Percentiles rank a stretch among this genome's conserved stretches.
phyloP scores from a whole-genome alignment of 2,329 filamentous ascomycete genomes.

The Rosellinia necatrix region DNA sequence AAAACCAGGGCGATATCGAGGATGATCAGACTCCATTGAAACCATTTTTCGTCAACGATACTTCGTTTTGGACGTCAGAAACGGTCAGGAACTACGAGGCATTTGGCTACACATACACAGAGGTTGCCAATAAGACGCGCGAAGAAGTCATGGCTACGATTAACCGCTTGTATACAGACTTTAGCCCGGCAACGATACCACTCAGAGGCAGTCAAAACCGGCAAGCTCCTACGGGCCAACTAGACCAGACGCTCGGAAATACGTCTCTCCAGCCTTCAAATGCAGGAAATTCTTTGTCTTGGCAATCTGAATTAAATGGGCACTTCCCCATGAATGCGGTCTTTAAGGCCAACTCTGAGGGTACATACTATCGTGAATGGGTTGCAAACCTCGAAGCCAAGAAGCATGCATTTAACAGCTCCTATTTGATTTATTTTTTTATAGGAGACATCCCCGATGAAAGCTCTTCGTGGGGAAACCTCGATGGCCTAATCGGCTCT shows the following conservation, averaged over 20 bases:
- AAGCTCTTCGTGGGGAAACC: conserved; percentile 53
- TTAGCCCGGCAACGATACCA: conserved; percentile 44
- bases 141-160: conserved; percentile 55
- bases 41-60: conserved; percentile 67
- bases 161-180: conserved; percentile 65
- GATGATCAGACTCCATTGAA: conserved; percentile 62
- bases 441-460: conserved; percentile 58
- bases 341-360: conserved; percentile 43
- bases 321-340: conserved; percentile 40
- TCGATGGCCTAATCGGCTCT: conserved; percentile 63
- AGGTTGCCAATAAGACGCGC: conserved; percentile 55
- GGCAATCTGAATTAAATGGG: conserved; percentile 30
- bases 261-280: background rate
- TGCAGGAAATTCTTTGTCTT: conserved; percentile 26
- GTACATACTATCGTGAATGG: conserved; percentile 64
- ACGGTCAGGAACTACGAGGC: conserved; percentile 60
- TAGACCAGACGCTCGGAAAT: background rate
- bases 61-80: conserved; percentile 71
- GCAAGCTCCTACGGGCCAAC: background rate
- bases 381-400: conserved; percentile 67
- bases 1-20: conserved; percentile 56
- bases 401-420: conserved; percentile 63
- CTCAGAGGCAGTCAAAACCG: conserved; percentile 11
- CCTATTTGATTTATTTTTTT: conserved; percentile 72
- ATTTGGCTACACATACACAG: conserved; percentile 78